Evolutionary conservation across 1,284 basidiomycete genomes (phyloP).

Genomic region (Rugosomyces carneus): DNA sequence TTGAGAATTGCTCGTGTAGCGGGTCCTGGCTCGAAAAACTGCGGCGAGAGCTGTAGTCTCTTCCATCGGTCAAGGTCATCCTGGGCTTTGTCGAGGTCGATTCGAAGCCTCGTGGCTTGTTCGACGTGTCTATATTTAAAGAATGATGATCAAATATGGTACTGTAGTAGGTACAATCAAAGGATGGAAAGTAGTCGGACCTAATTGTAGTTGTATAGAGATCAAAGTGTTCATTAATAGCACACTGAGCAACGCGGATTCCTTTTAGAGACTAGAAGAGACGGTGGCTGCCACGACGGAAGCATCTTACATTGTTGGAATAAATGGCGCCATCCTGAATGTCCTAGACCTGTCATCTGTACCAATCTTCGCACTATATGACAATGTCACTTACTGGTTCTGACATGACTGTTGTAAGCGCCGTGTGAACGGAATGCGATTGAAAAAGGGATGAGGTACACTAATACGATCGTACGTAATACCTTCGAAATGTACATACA

Average conservation of each 20-base stretch:
- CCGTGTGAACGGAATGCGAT: neutral
- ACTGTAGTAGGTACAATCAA: neutral
- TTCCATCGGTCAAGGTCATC: slow-evolving; percentile 8
- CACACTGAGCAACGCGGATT: too few relatives aligned
- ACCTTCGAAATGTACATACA: neutral
- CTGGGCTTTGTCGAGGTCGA: slow-evolving; percentile 9
- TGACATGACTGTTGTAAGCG: neutral
- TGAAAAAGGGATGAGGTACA: neutral
- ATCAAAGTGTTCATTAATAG: neutral
- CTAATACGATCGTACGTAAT: neutral
- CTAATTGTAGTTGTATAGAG: neutral
- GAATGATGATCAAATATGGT: neutral
- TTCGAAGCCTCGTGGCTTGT: slow-evolving; percentile 10
- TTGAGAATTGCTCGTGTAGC: slow-evolving; percentile 6
- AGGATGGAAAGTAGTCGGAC: neutral
- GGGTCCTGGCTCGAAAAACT: slow-evolving; percentile 3
- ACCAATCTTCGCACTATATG: neutral
- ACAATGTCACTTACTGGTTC: neutral
- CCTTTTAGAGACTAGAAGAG: neutral
- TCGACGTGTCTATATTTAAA: slow-evolving; percentile 1
- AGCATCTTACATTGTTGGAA: neutral
- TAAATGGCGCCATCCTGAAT: slow-evolving; percentile 2
- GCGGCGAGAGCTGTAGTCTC: slow-evolving; percentile 5
- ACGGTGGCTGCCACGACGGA: neutral
- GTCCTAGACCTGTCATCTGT: neutral